A percentile compares a stretch with the other conserved stretches of the same genome.
phyloP scores from a whole-genome alignment of 345 rosid species.

The Syzygium oleosum region DNA sequence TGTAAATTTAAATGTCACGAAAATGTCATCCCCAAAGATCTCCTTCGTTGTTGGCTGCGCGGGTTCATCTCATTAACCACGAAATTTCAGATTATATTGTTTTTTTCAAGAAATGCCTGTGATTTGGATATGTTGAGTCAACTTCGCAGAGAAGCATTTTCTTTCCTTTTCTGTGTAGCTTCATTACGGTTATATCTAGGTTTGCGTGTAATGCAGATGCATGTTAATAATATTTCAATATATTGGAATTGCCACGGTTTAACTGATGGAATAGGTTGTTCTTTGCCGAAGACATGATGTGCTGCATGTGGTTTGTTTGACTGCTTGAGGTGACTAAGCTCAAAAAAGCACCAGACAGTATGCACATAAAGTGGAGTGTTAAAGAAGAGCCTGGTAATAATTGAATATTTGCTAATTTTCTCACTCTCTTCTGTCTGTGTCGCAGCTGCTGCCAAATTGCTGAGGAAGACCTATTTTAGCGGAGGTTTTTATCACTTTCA shows the following conservation, averaged over 20 bases:
- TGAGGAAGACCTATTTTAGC: conserved; percentile 81
- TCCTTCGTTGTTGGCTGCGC: background rate
- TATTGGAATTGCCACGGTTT: background rate
- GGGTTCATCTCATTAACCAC: background rate
- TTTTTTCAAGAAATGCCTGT: background rate
- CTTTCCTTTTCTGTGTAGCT: background rate
- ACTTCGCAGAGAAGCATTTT: background rate
- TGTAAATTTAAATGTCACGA: background rate
- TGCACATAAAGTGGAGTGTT: background rate
- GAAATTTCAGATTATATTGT: background rate
- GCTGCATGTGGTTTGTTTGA: background rate
- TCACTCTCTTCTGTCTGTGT: conserved; percentile 1
- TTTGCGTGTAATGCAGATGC: background rate
- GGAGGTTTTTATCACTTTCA: conserved; percentile 56
- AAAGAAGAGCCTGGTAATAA: background rate
- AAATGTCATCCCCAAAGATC: background rate
- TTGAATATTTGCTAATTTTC: background rate
- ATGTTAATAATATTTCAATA: background rate
- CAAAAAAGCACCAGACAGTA: background rate
- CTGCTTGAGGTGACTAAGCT: background rate
- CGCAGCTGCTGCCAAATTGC: conserved; percentile 79
- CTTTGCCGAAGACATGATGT: background rate
- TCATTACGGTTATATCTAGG: background rate
- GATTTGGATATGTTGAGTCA: background rate
- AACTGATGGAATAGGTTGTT: background rate